Base-by-base conservation (phyloP, 2,329 filamentous ascomycete species). In the Exophiala calicioides region DNA sequence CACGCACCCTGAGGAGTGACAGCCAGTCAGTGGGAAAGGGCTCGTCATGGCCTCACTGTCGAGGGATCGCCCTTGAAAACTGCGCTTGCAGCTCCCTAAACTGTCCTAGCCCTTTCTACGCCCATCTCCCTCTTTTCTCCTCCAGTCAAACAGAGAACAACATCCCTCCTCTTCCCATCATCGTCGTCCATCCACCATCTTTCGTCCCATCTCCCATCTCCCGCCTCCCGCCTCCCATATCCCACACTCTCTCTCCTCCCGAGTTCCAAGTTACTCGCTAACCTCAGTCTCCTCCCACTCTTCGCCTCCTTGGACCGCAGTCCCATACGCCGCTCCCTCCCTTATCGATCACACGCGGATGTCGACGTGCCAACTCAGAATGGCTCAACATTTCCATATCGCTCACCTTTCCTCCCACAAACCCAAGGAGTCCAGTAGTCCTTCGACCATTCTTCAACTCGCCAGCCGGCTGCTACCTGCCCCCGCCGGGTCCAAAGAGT, bases 331-430 rank as follows among this genome's bases (percentile, higher is more conserved):
- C 21, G 39, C 8, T 43, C 10, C 18, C 34, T 21, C 41, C 26
- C 43, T 16, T 19, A 39, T 32, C 19, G 46, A 26, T 36, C 56
- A 56, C 53, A 47, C 40, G 33, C 44, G 47, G 45, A 62, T 61
- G 60, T 62, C 60, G 34, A 62, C 60, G 46, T 62, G 59, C 47
- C 60, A 62, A 47, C 54, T 60, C 54, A 62, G 52, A 58, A 62
- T 62, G 60, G 47, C 60, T 43, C 60, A 61, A 52, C 54, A 55
- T 36, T 62, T 60, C 44, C 60, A 61, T 23, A 32, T 61, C 40
- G 41, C 50, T 27, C 52, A 55, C 26, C 43, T 51, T 42, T 44
- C 47, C 30, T 31, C 51, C 52, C 47, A 55, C 53, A 57, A 54
- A 59, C 53, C 58, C 50, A 53, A 62, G 55, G 57, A 60, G 57